phyloP scores from a whole-genome alignment of 768 basidiomycete species.

The Gymnopilus junonius region DNA sequence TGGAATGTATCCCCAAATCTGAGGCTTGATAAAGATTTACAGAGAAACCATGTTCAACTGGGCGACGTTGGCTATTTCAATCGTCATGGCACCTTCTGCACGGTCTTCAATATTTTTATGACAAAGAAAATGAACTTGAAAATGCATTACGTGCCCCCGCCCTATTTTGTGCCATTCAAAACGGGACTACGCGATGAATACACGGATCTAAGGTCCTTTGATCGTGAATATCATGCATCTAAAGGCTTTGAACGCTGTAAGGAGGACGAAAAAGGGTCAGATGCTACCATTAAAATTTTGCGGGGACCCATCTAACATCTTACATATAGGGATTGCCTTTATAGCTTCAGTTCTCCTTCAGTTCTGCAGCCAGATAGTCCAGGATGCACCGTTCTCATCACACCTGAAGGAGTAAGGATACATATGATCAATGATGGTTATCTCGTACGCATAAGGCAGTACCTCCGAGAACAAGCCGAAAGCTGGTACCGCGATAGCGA shows the following conservation, averaged over 20 bases:
- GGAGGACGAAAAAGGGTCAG: neutral
- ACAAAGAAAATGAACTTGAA: neutral
- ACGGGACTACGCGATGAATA: neutral
- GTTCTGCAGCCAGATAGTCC: neutral
- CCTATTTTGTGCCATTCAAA: neutral
- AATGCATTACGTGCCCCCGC: neutral
- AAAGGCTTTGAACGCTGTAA: neutral
- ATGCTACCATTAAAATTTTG: neutral
- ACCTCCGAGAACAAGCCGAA: too few species aligned
- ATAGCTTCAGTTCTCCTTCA: neutral
- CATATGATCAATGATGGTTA: neutral
- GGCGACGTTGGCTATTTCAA: conserved; percentile 17
- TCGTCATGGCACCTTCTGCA: conserved; percentile 9
- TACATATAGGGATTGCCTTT: neutral
- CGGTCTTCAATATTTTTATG: conserved; percentile 15
- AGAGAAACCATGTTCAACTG: neutral
- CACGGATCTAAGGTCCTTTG: too few species aligned
- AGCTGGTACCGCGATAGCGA: too few species aligned
- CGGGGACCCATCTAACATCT: neutral
- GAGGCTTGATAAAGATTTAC: neutral
- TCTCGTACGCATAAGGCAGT: too few species aligned
- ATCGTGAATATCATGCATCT: neutral
- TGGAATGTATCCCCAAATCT: conserved; percentile 10
- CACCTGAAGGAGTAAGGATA: neutral
- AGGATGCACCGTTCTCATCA: neutral